phyloP scores from a whole-genome alignment of 176 grass and related monocot genomes.

The Avena atlantica region DNA sequence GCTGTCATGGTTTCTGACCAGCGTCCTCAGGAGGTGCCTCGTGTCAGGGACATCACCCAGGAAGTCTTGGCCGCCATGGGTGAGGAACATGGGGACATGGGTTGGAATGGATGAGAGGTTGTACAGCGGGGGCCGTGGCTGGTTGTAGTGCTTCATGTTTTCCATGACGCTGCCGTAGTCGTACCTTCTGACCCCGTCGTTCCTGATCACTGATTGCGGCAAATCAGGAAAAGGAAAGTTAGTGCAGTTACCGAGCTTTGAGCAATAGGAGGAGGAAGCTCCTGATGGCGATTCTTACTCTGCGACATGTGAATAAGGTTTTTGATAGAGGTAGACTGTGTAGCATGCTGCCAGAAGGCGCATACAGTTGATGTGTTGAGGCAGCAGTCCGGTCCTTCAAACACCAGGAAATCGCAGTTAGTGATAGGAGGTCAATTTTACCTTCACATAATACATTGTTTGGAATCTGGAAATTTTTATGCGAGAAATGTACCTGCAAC shows the following conservation, averaged over 20 bases:
- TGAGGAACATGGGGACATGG: constrained; percentile 51
- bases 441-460: neutral
- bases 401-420: constrained; percentile 10
- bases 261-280: neutral
- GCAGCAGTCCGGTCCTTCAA: constrained; percentile 62
- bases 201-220: constrained; percentile 48
- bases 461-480: neutral
- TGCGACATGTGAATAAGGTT: constrained; percentile 62
- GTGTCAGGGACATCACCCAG: constrained; percentile 47
- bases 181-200: constrained; percentile 37
- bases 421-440: constrained; percentile 10
- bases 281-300: constrained; percentile 29
- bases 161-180: constrained; percentile 50
- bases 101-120: constrained; percentile 43
- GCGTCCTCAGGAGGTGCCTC: constrained; percentile 43
- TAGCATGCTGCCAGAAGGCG: constrained; percentile 52
- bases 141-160: constrained; percentile 59
- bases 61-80: constrained; percentile 55
- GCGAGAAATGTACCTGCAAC: constrained; percentile 41
- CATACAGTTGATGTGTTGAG: constrained; percentile 52
- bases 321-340: constrained; percentile 55
- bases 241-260: constrained; percentile 11
- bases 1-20: constrained; percentile 34
- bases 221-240: neutral
- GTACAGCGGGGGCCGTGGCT: constrained; percentile 37